Percentiles rank a stretch among this genome's conserved stretches.
These are phyloP conservation scores for Rhodotorula paludigena DNA, from an alignment of 768 basidiomycete genomes.

Conservation along the genomic window DNA sequence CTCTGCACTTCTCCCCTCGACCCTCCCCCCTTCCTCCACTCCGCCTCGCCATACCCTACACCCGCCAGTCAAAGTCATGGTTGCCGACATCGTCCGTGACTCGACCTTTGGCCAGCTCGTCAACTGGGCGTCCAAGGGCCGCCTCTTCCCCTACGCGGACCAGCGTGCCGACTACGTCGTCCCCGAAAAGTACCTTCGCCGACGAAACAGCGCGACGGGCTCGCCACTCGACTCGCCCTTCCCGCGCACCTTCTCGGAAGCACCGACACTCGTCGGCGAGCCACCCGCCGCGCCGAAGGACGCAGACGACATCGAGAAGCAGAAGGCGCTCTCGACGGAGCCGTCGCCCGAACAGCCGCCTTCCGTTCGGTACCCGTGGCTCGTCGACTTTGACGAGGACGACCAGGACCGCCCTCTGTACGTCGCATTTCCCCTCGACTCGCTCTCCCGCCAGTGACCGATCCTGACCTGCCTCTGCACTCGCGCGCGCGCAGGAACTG, in stretches of 20 bases:
- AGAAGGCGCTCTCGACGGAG: not conserved
- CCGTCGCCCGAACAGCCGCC: not conserved
- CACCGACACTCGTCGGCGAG: conserved; percentile 22
- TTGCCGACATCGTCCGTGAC: conserved; percentile 34
- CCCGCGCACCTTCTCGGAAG: conserved; percentile 1
- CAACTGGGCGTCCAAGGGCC: conserved; percentile 30
- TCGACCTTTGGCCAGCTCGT: conserved; percentile 35
- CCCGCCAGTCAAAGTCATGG: too few relatives aligned
- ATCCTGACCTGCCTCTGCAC: not conserved
- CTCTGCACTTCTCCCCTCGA: too few relatives aligned
- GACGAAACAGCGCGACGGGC: not conserved
- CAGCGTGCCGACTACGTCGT: conserved; percentile 31
- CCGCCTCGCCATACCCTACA: too few relatives aligned
- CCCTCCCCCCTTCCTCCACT: too few relatives aligned
- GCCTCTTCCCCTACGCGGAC: conserved; percentile 37
- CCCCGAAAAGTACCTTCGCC: conserved; percentile 23
- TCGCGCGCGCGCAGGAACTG: conserved; percentile 31
- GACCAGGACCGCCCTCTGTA: conserved; percentile 39
- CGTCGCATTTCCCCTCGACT: not conserved
- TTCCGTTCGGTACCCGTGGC: conserved; percentile 12
- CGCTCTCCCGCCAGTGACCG: too few relatives aligned
- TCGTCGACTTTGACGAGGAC: conserved; percentile 38
- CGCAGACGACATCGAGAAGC: conserved; percentile 10
- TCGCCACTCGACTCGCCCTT: not conserved
- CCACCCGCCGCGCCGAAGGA: not conserved